A percentile compares a stretch with the other conserved stretches of the same genome.
Conservation (phyloP, 129 eudicot genomes). For the Tagetes patula region DNA sequence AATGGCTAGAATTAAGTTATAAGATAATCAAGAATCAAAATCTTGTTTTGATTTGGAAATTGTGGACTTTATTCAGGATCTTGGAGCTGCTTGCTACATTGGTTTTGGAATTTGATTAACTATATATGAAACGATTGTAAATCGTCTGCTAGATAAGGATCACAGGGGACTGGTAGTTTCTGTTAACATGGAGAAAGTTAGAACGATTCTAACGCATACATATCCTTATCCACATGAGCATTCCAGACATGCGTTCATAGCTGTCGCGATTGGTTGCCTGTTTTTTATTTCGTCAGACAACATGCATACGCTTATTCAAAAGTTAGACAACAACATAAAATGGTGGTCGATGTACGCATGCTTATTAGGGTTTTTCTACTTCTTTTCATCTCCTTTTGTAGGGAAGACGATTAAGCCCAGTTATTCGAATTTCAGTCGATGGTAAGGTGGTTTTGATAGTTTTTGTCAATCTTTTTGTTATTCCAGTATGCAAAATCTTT, state of each 20-base stretch:
- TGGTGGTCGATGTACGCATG: conserved; percentile 99
- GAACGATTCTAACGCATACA: conserved; percentile 78
- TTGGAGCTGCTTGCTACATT: conserved; percentile 30
- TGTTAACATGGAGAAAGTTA: conserved; percentile 75
- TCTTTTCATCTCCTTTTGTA: conserved; percentile 96
- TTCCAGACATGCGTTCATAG: conserved; percentile 85
- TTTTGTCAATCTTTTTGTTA: neutral
- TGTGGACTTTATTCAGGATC: conserved; percentile 30
- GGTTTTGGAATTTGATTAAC: conserved; percentile 14
- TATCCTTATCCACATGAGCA: conserved; percentile 98
- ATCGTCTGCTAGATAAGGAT: conserved; percentile 37
- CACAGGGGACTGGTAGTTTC: conserved; percentile 68
- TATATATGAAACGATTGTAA: conserved; percentile 15
- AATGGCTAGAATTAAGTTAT: neutral
- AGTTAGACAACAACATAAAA: conserved; percentile 81
- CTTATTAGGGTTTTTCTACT: conserved; percentile 91
- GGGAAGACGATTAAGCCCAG: conserved; percentile 95
- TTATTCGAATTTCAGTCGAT: conserved; percentile 93
- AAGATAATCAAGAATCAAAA: conserved; percentile 9
- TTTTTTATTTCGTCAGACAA: conserved; percentile 97
- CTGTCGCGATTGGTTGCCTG: conserved; percentile 89
- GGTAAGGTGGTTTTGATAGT: conserved; percentile 42
- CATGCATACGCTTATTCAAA: conserved; percentile 87
- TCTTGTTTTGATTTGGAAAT: conserved; percentile 9
- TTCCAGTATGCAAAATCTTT: neutral